Percentiles rank a stretch among this genome's conserved stretches.
phyloP scores from a whole-genome alignment of 2,329 filamentous ascomycete genomes.

The Didymella lethalis region DNA sequence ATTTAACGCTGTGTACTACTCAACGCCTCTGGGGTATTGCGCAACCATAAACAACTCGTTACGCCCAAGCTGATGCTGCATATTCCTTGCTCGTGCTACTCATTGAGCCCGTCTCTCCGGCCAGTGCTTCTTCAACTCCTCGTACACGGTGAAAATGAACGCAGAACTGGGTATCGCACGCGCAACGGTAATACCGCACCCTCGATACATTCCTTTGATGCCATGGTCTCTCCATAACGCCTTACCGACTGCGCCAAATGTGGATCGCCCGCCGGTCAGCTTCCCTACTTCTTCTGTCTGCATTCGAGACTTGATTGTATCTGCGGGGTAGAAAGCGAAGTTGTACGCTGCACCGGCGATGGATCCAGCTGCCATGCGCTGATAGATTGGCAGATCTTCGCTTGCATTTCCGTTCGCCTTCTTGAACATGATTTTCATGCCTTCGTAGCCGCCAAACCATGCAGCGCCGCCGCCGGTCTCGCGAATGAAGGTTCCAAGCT shows the following conservation, averaged over 20 bases:
- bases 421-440: slow-evolving; percentile 73
- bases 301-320: slow-evolving; percentile 97
- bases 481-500: slow-evolving; percentile 89
- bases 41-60: slow-evolving; percentile 14
- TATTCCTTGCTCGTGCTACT: not conserved
- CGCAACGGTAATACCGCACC: slow-evolving; percentile 90
- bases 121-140: slow-evolving; percentile 72
- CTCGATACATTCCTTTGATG: slow-evolving; percentile 84
- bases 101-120: slow-evolving; percentile 26
- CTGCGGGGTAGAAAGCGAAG: slow-evolving; percentile 95
- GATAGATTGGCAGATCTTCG: slow-evolving; percentile 75
- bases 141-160: slow-evolving; percentile 96
- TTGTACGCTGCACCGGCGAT: slow-evolving; percentile 94
- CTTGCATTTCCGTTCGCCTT: slow-evolving; percentile 53
- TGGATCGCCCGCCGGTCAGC: slow-evolving; percentile 62
- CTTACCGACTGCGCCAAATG: slow-evolving; percentile 75
- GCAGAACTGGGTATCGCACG: slow-evolving; percentile 94
- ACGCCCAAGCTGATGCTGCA: slow-evolving; percentile 6
- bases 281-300: slow-evolving; percentile 80
- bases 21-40: slow-evolving; percentile 17
- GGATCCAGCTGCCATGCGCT: slow-evolving; percentile 87
- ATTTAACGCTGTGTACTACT: slow-evolving; percentile 17
- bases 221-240: slow-evolving; percentile 85
- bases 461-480: slow-evolving; percentile 93
- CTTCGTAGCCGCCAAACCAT: slow-evolving; percentile 75